These are phyloP conservation scores for Sporothrix pseudoabietina DNA, from an alignment of 2,329 filamentous ascomycete genomes.

Conservation along the genomic window DNA sequence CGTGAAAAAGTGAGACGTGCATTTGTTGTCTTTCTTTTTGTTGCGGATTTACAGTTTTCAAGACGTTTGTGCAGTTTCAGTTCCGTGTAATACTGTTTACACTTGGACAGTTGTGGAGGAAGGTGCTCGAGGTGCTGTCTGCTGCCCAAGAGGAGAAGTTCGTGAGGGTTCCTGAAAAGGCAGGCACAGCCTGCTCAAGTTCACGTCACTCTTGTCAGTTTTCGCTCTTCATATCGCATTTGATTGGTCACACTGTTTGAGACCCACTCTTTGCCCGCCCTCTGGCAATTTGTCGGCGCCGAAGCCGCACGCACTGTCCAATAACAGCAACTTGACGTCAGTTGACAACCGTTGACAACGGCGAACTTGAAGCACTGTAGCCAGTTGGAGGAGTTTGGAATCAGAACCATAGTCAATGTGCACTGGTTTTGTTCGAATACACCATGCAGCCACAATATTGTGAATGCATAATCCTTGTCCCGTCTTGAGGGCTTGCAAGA, in stretches of 20 bases:
- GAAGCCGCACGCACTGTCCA: slow-evolving; percentile 28
- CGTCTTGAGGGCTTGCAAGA: not conserved
- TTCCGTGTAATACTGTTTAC: not conserved
- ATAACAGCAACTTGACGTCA: not conserved
- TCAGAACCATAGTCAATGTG: not conserved
- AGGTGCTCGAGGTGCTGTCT: not conserved
- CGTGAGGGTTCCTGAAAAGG: slow-evolving; percentile 15
- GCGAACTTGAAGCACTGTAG: not conserved
- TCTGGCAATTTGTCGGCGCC: slow-evolving; percentile 22
- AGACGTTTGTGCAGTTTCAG: not conserved
- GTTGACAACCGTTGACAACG: not conserved
- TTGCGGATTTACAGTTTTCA: not conserved
- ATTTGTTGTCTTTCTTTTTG: not conserved
- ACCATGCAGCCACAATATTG: not conserved
- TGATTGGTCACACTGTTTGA: not conserved
- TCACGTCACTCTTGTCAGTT: slow-evolving; percentile 6
- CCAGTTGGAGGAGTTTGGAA: not conserved
- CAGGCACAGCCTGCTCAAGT: slow-evolving; percentile 1
- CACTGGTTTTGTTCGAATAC: not conserved
- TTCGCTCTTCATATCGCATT: not conserved
- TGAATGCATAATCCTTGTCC: not conserved
- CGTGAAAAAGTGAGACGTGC: not conserved
- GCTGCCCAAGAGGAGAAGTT: not conserved
- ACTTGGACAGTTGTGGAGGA: not conserved
- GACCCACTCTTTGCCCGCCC: slow-evolving; percentile 24